Base-by-base conservation (phyloP, 2,329 filamentous ascomycete genomes). In the Calonectria hongkongensis region DNA sequence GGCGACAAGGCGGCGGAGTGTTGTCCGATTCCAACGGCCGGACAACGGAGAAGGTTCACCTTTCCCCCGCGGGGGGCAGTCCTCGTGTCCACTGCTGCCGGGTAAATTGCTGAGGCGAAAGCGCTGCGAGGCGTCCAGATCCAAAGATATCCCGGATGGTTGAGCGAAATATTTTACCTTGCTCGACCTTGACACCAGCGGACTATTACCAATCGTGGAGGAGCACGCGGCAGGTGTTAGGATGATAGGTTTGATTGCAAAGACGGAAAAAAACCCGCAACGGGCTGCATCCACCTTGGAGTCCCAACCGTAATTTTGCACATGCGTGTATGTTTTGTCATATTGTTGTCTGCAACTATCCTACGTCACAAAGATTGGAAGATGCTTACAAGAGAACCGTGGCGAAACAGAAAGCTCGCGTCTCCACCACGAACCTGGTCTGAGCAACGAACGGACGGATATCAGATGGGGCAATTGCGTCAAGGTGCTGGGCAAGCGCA, bases 311-410 rank as follows among this genome's bases (percentile, higher is more conserved):
- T 3, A 7, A 58, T 45, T 18, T 18, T 43, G 27, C 18, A 47
- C 41, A 54, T 39, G 27, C 39, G 30, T 16, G 30, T 16, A 33
- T 66, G 18, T 18, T 33, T 13, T 47, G 58, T 9, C 10, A 67
- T 66, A 69, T 62, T 58, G 68, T 45, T 63, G 15, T 21, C 54
- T 69, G 71, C 74, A 68, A 67, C 73, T 71, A 78, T 71, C 63
- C 75, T 71, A 79, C 77, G 74, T 79, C 77, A 79, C 73, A 77
- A 27, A 58, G 47, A 71, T 60, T 50, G 39, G 75, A 33, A 58
- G 75, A 75, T 74, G 66, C 54, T 63, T 60, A 15, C 50, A 54
- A 50, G 74, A 76, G 67, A 67, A 71, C 69, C 66, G 69, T 64
- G 63, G 63, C 63, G 51, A 71, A 62, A 60, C 63, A 47, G 63